Conservation (phyloP, 208 protist species). For the Acanthamoeba healyi region DNA sequence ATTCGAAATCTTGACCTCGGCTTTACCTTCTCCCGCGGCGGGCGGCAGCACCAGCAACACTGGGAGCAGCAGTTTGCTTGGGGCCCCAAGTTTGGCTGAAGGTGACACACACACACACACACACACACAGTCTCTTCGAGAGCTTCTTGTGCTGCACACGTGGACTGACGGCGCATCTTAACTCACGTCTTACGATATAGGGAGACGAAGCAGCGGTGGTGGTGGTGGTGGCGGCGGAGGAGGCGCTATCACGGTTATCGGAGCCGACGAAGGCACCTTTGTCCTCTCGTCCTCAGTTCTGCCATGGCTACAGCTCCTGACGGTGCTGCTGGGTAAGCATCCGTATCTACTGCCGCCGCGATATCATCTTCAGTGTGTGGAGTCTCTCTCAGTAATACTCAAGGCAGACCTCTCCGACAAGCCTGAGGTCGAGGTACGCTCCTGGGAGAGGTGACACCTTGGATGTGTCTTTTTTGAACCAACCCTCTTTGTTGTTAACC, state of each 20-base stretch:
- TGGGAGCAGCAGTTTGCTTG: background rate
- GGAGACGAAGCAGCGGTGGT: slow-evolving; percentile 5
- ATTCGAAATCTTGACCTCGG: background rate
- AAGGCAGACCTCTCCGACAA: slow-evolving; percentile 22
- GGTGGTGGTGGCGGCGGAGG: too few species aligned
- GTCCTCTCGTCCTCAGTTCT: background rate
- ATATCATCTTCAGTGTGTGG: background rate
- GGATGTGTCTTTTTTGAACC: too few species aligned
- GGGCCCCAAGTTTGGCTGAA: background rate
- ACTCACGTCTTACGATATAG: background rate
- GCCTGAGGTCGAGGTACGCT: slow-evolving; percentile 36
- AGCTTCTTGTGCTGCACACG: too few species aligned
- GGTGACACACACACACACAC: too few species aligned
- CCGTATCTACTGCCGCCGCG: background rate
- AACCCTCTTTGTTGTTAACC: too few species aligned
- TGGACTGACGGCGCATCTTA: background rate
- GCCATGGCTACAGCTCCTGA: slow-evolving; percentile 29
- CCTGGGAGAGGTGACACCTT: too few species aligned
- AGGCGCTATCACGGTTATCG: background rate
- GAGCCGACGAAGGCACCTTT: background rate
- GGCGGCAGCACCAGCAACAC: background rate
- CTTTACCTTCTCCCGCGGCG: background rate
- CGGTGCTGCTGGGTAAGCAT: slow-evolving; percentile 33
- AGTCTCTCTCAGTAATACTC: background rate
- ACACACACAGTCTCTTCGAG: too few species aligned